Percentiles rank a stretch among this genome's conserved stretches.
These are phyloP conservation scores for Neurospora terricola DNA, from an alignment of 495 filamentous ascomycete genomes.

Conservation along the genomic window DNA sequence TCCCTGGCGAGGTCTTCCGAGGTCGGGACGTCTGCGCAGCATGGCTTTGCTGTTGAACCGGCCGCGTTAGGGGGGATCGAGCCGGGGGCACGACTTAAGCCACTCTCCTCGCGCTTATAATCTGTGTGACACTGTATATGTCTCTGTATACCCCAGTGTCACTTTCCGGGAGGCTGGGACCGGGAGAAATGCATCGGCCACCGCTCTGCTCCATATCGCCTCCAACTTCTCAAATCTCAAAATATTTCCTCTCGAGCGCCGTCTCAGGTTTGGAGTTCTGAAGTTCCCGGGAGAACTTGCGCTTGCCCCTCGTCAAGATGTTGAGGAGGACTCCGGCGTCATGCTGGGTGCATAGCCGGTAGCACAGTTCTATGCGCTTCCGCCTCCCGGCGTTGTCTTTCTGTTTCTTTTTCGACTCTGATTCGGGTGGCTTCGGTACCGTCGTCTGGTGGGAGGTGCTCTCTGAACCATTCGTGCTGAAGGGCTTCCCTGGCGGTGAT, in stretches of 20 bases:
- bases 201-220: background rate
- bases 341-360: conserved; percentile 4
- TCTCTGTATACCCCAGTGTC: background rate
- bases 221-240: background rate
- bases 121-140: background rate
- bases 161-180: background rate
- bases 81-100: background rate
- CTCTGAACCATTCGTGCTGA: conserved; percentile 90
- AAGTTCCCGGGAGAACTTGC: background rate
- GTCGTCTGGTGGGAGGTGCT: conserved; percentile 66
- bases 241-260: background rate
- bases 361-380: background rate
- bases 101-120: background rate
- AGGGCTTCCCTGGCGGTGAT: conserved; percentile 89
- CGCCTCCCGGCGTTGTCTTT: conserved; percentile 2
- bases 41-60: background rate
- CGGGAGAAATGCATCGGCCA: background rate
- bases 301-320: background rate
- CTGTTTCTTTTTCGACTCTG: conserved; percentile 40
- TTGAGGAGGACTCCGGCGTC: background rate
- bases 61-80: background rate
- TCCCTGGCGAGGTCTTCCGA: background rate
- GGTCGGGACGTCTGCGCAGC: background rate
- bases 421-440: conserved; percentile 87
- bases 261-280: background rate